A percentile compares a stretch with the other conserved stretches of the same genome.
Evolutionary conservation across 176 grass and related monocot species (phyloP).

Genomic region (Lolium perenne): DNA sequence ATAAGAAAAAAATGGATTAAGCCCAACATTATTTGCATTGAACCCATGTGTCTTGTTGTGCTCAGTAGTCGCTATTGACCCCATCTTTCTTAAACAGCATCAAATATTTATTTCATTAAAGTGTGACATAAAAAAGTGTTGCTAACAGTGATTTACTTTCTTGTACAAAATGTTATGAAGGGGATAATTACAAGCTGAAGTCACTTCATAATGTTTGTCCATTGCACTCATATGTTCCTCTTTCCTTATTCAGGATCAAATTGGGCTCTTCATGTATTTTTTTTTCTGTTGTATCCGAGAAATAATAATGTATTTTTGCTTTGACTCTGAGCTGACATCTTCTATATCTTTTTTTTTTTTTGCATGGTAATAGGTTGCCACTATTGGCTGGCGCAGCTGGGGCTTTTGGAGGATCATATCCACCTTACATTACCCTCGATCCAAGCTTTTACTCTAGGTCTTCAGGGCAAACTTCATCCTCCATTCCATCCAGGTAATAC

Average conservation of each 20-base stretch:
- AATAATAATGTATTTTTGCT: background rate
- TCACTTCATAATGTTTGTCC: background rate
- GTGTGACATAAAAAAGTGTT: conserved; percentile 10
- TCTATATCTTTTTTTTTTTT: background rate
- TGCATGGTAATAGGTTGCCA: conserved; percentile 66
- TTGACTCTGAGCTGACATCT: conserved; percentile 3
- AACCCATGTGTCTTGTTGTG: conserved; percentile 34
- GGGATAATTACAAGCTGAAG: conserved; percentile 19
- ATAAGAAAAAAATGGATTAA: background rate
- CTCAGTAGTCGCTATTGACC: background rate
- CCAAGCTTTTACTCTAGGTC: conserved; percentile 70
- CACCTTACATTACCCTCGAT: conserved; percentile 86
- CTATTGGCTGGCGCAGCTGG: conserved; percentile 75
- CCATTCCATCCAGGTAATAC: conserved; percentile 60
- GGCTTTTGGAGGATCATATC: conserved; percentile 76
- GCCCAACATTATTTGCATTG: background rate
- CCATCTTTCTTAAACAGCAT: conserved; percentile 4
- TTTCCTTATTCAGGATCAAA: background rate
- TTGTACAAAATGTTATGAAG: conserved; percentile 5
- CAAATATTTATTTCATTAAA: background rate
- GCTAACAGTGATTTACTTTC: conserved; percentile 5
- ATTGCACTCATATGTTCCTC: background rate
- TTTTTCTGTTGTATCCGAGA: conserved; percentile 3
- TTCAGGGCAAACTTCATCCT: conserved; percentile 68
- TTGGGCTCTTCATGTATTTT: conserved; percentile 10